A percentile compares a stretch with the other conserved stretches of the same genome.
Conservation (phyloP, 2,329 filamentous ascomycete species). For the Volutella citrinella region DNA sequence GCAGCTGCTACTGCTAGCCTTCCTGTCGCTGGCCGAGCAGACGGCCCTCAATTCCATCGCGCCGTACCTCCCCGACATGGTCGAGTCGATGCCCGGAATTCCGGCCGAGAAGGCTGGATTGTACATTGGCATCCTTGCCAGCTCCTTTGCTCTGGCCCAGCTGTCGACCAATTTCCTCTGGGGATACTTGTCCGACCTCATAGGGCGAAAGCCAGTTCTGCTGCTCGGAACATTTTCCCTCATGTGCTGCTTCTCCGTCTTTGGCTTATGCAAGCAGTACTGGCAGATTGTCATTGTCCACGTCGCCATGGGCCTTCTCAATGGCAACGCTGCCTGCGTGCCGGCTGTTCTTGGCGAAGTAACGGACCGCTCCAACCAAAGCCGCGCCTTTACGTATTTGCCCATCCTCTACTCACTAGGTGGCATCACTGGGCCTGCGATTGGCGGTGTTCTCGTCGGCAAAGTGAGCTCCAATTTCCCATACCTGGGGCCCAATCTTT, state of each 20-base stretch:
- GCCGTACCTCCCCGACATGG: constrained; percentile 93
- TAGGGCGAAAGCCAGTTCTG: constrained; percentile 72
- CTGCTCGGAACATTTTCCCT: constrained; percentile 80
- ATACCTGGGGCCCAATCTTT: constrained; percentile 80
- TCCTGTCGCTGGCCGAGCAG: constrained; percentile 90
- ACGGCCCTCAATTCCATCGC: constrained; percentile 95
- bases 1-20: constrained; percentile 80
- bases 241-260: constrained; percentile 75
- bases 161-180: constrained; percentile 78
- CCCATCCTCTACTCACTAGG: constrained; percentile 96
- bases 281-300: constrained; percentile 87
- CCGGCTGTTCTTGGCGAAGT: constrained; percentile 93
- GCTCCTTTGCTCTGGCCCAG: constrained; percentile 88
- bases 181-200: constrained; percentile 58
- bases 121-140: constrained; percentile 88
- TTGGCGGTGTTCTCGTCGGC: constrained; percentile 82
- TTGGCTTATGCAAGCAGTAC: constrained; percentile 80
- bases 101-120: constrained; percentile 69
- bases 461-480: constrained; percentile 64
- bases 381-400: constrained; percentile 86
- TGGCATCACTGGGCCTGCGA: constrained; percentile 84
- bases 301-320: constrained; percentile 85
- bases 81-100: constrained; percentile 78
- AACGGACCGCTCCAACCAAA: constrained; percentile 93
- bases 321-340: constrained; percentile 92